Percentiles rank a stretch among this genome's conserved stretches.
Evolutionary conservation across 768 basidiomycete species (phyloP).

Genomic region (Rhizopogon rudus): DNA sequence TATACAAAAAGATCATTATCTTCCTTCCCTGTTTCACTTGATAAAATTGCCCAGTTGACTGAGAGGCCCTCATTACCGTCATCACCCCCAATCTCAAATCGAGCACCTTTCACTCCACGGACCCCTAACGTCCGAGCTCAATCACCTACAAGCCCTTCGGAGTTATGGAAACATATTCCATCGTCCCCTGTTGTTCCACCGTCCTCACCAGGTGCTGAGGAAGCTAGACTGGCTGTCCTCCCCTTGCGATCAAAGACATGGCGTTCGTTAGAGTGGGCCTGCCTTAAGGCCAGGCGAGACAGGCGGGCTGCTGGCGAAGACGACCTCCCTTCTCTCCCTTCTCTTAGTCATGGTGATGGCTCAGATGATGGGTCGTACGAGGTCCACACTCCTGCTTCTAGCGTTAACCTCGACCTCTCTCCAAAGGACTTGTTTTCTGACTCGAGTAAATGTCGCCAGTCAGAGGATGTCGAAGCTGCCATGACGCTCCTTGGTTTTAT

Average conservation of each 20-base stretch:
- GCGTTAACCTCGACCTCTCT: slow-evolving; percentile 3
- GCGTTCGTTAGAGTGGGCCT: slow-evolving; percentile 71
- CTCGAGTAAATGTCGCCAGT: slow-evolving; percentile 9
- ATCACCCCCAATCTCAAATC: slow-evolving; percentile 3
- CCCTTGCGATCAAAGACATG: slow-evolving; percentile 34
- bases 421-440: slow-evolving; percentile 1
- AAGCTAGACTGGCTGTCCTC: slow-evolving; percentile 18
- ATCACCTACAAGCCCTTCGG: slow-evolving; percentile 9
- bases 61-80: slow-evolving; percentile 21
- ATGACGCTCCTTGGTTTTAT: slow-evolving; percentile 32
- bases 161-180: slow-evolving; percentile 25
- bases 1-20: slow-evolving; percentile 3
- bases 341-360: slow-evolving; percentile 3
- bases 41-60: slow-evolving; percentile 23
- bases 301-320: slow-evolving; percentile 15
- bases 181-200: slow-evolving; percentile 21
- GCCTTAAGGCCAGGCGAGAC: slow-evolving; percentile 41
- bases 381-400: slow-evolving; percentile 12
- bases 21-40: slow-evolving; percentile 23
- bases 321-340: slow-evolving; percentile 4
- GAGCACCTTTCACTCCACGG: slow-evolving; percentile 24
- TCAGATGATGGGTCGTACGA: slow-evolving; percentile 10
- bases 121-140: slow-evolving; percentile 10
- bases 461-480: slow-evolving; percentile 32
- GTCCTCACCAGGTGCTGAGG: slow-evolving; percentile 18